Percentiles rank a stretch among this genome's conserved stretches.
Conservation (phyloP, 345 rosid genomes). For the Syzygium aqueum region DNA sequence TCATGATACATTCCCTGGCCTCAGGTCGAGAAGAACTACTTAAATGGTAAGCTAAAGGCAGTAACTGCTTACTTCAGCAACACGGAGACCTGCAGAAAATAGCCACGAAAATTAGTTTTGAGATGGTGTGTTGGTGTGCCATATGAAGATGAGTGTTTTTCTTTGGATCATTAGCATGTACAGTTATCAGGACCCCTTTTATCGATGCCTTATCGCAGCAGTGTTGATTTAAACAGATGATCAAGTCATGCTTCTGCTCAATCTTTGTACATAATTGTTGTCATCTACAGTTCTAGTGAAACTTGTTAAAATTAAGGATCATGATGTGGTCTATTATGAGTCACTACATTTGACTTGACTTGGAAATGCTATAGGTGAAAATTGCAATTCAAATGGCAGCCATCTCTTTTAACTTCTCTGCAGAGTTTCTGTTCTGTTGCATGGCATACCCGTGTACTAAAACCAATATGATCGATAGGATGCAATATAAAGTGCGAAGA, state of each 20-base stretch:
- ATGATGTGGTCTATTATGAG: neutral
- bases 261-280: neutral
- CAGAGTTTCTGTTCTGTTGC: neutral
- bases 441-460: neutral
- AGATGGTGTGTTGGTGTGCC: neutral
- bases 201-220: neutral
- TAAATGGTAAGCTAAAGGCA: conserved; percentile 85
- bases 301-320: neutral
- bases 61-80: conserved; percentile 67
- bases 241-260: neutral
- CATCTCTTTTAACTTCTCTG: neutral
- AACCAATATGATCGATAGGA: neutral
- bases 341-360: neutral
- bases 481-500: neutral
- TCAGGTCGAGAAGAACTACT: conserved; percentile 79
- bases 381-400: neutral
- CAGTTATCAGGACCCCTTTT: neutral
- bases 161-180: neutral
- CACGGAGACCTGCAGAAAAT: neutral
- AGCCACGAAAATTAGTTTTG: neutral
- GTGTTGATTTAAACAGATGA: neutral
- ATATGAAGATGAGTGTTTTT: neutral
- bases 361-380: neutral
- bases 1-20: neutral
- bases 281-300: neutral